Percentiles rank a stretch among this genome's conserved stretches.
Evolutionary conservation across 768 basidiomycete genomes (phyloP).

Genomic region (Hericium coralloides): DNA sequence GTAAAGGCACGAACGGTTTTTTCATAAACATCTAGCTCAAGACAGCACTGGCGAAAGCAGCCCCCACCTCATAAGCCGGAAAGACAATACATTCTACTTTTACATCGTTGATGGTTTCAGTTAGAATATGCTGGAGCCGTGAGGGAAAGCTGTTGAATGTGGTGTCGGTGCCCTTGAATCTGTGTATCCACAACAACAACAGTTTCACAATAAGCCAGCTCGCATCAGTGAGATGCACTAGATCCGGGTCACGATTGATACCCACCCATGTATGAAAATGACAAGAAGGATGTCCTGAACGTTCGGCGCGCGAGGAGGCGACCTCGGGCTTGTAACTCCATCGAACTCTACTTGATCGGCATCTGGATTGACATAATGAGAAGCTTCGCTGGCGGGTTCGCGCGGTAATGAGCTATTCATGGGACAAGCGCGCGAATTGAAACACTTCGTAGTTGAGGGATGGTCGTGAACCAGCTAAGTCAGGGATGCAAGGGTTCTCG

Average conservation of each 20-base stretch:
- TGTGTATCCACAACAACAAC: constrained; percentile 9
- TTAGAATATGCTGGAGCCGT: constrained; percentile 66
- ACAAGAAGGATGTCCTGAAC: constrained; percentile 38
- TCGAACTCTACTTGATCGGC: too few relatives aligned
- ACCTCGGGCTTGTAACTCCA: too few relatives aligned
- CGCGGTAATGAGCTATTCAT: too few relatives aligned
- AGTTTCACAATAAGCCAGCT: background rate
- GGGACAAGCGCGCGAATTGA: too few relatives aligned
- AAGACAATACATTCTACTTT: constrained; percentile 72
- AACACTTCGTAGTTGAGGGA: too few relatives aligned
- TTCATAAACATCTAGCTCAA: background rate
- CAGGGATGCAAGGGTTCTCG: too few relatives aligned
- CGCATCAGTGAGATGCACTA: background rate
- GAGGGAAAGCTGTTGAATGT: constrained; percentile 76
- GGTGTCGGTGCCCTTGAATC: constrained; percentile 54
- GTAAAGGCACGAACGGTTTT: background rate
- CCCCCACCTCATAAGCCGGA: constrained; percentile 76
- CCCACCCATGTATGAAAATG: constrained; percentile 76
- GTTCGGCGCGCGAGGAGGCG: too few relatives aligned
- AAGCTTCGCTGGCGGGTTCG: too few relatives aligned
- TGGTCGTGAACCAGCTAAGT: too few relatives aligned
- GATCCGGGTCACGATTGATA: constrained; percentile 18
- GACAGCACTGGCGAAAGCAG: background rate
- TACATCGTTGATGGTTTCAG: constrained; percentile 48
- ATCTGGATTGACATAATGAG: too few relatives aligned